These are phyloP conservation scores for Abortiporus biennis DNA, from an alignment of 1,284 basidiomycete genomes.

Conservation along the genomic window DNA sequence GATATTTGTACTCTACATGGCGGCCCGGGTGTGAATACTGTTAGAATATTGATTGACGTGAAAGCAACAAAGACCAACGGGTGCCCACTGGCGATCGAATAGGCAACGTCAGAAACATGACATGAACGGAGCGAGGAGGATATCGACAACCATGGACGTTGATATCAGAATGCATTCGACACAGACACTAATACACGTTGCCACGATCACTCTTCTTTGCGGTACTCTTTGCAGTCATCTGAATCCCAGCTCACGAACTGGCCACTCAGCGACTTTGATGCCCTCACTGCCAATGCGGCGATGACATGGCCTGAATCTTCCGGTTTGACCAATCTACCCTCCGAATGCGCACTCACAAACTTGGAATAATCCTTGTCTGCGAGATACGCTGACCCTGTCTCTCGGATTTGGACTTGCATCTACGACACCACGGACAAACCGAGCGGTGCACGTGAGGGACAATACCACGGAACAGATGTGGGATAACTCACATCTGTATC, in stretches of 20 bases:
- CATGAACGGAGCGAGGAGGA: too few relatives aligned
- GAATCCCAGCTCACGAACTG: conserved; percentile 72
- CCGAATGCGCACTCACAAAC: conserved; percentile 56
- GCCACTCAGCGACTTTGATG: conserved; percentile 57
- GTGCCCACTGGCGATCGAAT: too few relatives aligned
- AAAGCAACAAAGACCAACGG: too few relatives aligned
- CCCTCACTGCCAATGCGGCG: conserved; percentile 56
- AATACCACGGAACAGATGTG: not conserved
- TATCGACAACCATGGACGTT: too few relatives aligned
- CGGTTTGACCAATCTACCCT: conserved; percentile 65
- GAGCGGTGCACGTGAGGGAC: not conserved
- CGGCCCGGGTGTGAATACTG: too few relatives aligned
- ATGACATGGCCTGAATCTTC: conserved; percentile 73
- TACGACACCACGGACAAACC: conserved; percentile 22
- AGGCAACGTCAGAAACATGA: too few relatives aligned
- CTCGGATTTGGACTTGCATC: conserved; percentile 66
- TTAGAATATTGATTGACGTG: too few relatives aligned
- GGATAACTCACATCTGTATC: conserved; percentile 54
- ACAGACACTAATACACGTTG: too few relatives aligned
- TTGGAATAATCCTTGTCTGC: conserved; percentile 39
- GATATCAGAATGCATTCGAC: too few relatives aligned
- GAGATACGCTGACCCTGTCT: conserved; percentile 44
- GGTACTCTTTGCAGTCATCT: conserved; percentile 53
- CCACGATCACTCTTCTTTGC: conserved; percentile 10
- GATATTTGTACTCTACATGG: too few relatives aligned